Percentiles rank a stretch among this genome's conserved stretches.
Conservation (phyloP, 306 rosid species). For the Prunus dulcis region DNA sequence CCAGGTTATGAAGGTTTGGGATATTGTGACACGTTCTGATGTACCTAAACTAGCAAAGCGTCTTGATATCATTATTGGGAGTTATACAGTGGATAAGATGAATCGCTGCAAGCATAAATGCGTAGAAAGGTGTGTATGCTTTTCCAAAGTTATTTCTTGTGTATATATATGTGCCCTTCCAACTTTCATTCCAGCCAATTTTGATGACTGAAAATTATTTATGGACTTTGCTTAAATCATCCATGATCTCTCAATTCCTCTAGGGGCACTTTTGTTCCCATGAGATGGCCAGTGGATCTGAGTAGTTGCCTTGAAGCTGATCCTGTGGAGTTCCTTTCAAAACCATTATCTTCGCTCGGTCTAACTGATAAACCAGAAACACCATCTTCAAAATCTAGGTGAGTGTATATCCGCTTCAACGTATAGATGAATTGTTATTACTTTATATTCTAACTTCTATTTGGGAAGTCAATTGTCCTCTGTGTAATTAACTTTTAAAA, state of each 20-base stretch:
- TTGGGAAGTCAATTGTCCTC: neutral
- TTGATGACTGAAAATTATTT: no score
- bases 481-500: neutral
- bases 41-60: conserved; percentile 23
- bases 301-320: neutral
- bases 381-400: conserved; percentile 13
- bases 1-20: conserved; percentile 49
- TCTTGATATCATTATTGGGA: conserved; percentile 25
- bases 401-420: neutral
- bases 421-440: neutral
- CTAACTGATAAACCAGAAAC: conserved; percentile 8
- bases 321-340: conserved; percentile 8
- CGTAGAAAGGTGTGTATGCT: conserved; percentile 30
- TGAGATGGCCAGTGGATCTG: conserved; percentile 27
- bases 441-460: neutral
- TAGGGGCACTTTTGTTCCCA: conserved; percentile 32
- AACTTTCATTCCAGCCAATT: no score
- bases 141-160: neutral
- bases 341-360: conserved; percentile 17
- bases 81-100: conserved; percentile 30
- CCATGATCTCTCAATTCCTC: neutral
- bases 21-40: conserved; percentile 34
- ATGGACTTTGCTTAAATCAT: neutral
- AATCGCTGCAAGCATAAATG: conserved; percentile 31
- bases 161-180: no score